phyloP scores from a whole-genome alignment of 129 eudicot genomes.

The Helichrysum umbraculigerum region DNA sequence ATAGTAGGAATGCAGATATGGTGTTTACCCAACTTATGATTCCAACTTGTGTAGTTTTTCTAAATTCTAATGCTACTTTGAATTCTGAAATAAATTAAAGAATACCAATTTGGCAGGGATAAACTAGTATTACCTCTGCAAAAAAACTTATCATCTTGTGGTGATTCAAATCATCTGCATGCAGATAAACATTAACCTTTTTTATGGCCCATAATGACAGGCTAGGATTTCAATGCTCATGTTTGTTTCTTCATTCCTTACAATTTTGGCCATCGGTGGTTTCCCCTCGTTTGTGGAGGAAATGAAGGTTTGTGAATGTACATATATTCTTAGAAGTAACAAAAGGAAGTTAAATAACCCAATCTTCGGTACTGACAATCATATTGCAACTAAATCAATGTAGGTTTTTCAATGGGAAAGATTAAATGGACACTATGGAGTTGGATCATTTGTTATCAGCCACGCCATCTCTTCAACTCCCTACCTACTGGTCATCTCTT shows the following conservation, averaged over 20 bases:
- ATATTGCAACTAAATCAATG: neutral
- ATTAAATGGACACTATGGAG: constrained; percentile 64
- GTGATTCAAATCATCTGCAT: too few relatives aligned
- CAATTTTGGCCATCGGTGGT: constrained; percentile 80
- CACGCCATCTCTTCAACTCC: constrained; percentile 61
- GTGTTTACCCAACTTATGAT: too few relatives aligned
- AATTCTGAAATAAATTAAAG: too few relatives aligned
- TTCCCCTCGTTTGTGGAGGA: constrained; percentile 92
- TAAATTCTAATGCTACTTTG: too few relatives aligned
- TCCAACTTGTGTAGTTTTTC: too few relatives aligned
- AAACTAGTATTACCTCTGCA: neutral
- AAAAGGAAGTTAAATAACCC: neutral
- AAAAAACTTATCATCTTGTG: neutral
- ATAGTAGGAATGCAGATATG: too few relatives aligned
- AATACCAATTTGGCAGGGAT: neutral
- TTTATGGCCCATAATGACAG: constrained; percentile 34
- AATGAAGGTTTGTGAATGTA: constrained; percentile 54
- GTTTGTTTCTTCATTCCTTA: constrained; percentile 65
- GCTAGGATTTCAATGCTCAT: constrained; percentile 64
- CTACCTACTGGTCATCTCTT: constrained; percentile 42
- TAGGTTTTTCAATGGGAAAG: constrained; percentile 63
- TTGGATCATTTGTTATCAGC: constrained; percentile 48
- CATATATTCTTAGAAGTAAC: neutral
- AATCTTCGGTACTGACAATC: neutral
- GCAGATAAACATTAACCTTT: neutral